Evolutionary conservation across 2,329 filamentous ascomycete genomes (phyloP).

Genomic region (Colletotrichum salicis): DNA sequence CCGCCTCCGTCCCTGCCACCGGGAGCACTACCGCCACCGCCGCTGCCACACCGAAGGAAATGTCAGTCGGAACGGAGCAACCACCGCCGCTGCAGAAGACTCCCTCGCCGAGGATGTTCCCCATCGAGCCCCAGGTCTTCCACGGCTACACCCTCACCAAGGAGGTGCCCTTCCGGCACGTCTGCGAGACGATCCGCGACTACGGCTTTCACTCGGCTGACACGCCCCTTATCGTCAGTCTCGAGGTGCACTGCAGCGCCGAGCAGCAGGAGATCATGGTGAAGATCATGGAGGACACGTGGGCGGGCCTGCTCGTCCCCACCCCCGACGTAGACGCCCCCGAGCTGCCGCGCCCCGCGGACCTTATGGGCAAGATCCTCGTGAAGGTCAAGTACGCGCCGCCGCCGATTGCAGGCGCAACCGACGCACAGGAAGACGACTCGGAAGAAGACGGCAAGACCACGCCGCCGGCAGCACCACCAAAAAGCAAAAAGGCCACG

Average conservation of each 20-base stretch:
- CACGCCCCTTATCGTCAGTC: slow-evolving; percentile 89
- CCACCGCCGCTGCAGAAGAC: slow-evolving; percentile 22
- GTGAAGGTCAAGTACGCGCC: slow-evolving; percentile 82
- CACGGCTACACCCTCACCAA: slow-evolving; percentile 93
- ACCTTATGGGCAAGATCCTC: slow-evolving; percentile 81
- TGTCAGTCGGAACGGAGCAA: not conserved
- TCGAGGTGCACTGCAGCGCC: slow-evolving; percentile 87
- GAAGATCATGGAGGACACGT: slow-evolving; percentile 87
- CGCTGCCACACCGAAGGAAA: not conserved
- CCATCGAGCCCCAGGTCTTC: slow-evolving; percentile 78
- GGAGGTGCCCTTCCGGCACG: slow-evolving; percentile 85
- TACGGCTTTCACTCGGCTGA: slow-evolving; percentile 80
- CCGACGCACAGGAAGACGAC: slow-evolving; percentile 46
- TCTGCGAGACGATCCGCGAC: slow-evolving; percentile 83
- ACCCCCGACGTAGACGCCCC: slow-evolving; percentile 57
- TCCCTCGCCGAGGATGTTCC: slow-evolving; percentile 40
- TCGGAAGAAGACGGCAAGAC: slow-evolving; percentile 48
- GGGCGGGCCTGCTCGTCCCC: slow-evolving; percentile 78
- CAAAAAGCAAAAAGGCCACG: slow-evolving; percentile 39
- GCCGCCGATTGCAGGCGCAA: slow-evolving; percentile 45
- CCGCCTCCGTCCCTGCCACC: no score
- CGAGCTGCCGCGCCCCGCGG: slow-evolving; percentile 73
- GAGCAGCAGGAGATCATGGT: slow-evolving; percentile 93
- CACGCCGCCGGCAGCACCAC: not conserved
- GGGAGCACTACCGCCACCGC: not conserved